Base-by-base conservation (phyloP, 1,284 basidiomycete species). In the Ustilago tritici region DNA sequence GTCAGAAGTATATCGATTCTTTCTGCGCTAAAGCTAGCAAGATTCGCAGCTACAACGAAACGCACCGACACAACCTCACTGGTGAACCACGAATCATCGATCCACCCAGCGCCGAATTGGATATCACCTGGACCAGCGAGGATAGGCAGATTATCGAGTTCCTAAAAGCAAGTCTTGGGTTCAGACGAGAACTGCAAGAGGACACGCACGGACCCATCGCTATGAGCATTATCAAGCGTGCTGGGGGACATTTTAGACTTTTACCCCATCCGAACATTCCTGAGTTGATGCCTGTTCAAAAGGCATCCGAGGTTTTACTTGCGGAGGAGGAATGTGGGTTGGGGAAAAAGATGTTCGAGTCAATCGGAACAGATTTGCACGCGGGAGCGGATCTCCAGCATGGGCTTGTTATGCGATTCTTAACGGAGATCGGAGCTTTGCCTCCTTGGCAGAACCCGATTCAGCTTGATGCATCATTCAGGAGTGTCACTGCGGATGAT, bases 121-220 rank as follows among this genome's bases (percentile, higher is more conserved):
- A 61, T 23, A 2, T 85, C 9, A 40, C 47, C 9, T 93, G 91
- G 90, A 89, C 89, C 8, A 76, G 87, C 1, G 86, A 89, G 1
- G 94, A 97, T 76, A 87, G 86, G 40, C 79, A 88, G 34, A 91
- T 96, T 70, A 87, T 97, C 46, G 87, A 88, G 3, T 92, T 93
- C 75, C 88, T 97, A 28, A 86, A 89, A 19, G 87, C 90, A n/a
- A 89, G 92, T 3, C 84, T 95, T 31, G 89, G 90, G 14, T 89
- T 89, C 23, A 87, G 86, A 2, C 90, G 92, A 34, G 87, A 88
- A 1, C 89, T 89, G n/a, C 93, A 95, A 83, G 52, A 54, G 0
- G 90, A 93, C 65, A 91, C 92, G 0, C 92, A 91, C 79, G 83
- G 87, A 1, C 83, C 90, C 0, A 87, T 90, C 0, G 87, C 89